These are phyloP conservation scores for Aspergillus ochraceoroseus DNA, from an alignment of 2,329 filamentous ascomycete species.

Conservation along the genomic window DNA sequence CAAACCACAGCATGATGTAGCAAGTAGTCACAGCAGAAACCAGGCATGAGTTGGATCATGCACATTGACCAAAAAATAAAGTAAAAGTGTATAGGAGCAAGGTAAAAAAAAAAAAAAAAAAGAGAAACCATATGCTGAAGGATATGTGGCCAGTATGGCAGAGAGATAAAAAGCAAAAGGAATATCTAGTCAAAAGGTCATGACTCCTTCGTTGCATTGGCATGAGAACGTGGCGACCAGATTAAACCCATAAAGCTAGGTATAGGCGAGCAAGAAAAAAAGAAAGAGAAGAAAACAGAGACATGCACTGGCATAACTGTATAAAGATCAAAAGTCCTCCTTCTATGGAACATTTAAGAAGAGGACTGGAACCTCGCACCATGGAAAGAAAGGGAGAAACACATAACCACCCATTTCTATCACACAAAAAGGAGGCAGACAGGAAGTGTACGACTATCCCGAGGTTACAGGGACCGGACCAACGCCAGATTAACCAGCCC, in stretches of 20 bases:
- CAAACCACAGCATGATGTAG: no score
- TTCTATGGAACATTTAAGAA: conserved; percentile 20
- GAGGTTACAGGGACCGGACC: conserved; percentile 16
- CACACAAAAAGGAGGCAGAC: conserved; percentile 14
- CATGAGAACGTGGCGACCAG: conserved; percentile 33
- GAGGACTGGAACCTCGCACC: conserved; percentile 16
- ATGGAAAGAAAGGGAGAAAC: conserved; percentile 17
- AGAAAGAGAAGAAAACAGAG: conserved; percentile 15
- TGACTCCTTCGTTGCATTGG: conserved; percentile 40
- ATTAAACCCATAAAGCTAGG: conserved; percentile 24
- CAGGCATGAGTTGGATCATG: no score
- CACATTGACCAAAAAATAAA: no score
- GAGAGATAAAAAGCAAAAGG: conserved; percentile 16
- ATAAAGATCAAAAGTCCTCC: conserved; percentile 21
- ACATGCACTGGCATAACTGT: conserved; percentile 26
- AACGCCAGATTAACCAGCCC: conserved; percentile 13
- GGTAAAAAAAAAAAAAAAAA: no score
- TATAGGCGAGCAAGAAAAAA: conserved; percentile 17
- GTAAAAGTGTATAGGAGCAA: no score
- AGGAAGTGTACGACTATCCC: conserved; percentile 11
- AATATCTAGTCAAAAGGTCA: conserved; percentile 27
- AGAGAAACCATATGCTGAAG: background rate
- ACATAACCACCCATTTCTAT: conserved; percentile 23
- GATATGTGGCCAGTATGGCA: conserved; percentile 10
- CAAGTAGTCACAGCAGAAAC: no score